Evolutionary conservation across 2,329 filamentous ascomycete genomes (phyloP).

Genomic region (Talaromyces funiculosus): DNA sequence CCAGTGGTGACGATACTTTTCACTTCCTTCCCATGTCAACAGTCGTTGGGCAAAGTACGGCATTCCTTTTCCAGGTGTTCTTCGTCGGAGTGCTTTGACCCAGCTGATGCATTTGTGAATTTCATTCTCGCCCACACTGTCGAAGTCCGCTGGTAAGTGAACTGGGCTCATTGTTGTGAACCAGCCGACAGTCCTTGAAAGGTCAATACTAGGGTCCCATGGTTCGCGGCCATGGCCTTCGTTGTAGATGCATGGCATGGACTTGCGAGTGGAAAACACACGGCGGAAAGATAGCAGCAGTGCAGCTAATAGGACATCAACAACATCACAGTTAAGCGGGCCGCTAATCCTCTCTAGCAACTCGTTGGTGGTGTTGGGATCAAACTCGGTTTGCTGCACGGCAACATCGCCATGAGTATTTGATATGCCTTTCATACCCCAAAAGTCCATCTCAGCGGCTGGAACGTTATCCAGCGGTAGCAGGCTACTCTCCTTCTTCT

Average conservation of each 20-base stretch:
- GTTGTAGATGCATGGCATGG: slow-evolving; percentile 18
- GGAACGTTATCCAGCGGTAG: slow-evolving; percentile 14
- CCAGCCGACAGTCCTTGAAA: slow-evolving; percentile 22
- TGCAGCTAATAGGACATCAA: slow-evolving; percentile 20
- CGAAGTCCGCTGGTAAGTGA: slow-evolving; percentile 5
- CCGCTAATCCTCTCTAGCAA: slow-evolving; percentile 14
- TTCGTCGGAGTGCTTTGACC: slow-evolving; percentile 34
- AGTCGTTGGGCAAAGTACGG: slow-evolving; percentile 36
- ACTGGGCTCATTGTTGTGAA: slow-evolving; percentile 20
- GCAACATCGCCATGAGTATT: slow-evolving; percentile 12
- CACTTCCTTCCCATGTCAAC: slow-evolving; percentile 24
- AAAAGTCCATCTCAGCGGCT: slow-evolving; percentile 53
- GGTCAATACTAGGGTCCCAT: slow-evolving; percentile 16
- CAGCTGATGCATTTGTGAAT: slow-evolving; percentile 14
- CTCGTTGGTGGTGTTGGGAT: slow-evolving; percentile 6
- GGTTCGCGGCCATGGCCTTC: slow-evolving; percentile 23
- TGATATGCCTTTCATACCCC: slow-evolving; percentile 10
- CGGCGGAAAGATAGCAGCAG: slow-evolving; percentile 18
- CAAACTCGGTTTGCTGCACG: slow-evolving; percentile 11
- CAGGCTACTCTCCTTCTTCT: not conserved
- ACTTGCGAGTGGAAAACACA: slow-evolving; percentile 16
- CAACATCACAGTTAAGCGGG: slow-evolving; percentile 16
- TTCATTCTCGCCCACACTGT: not conserved
- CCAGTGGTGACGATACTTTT: slow-evolving; percentile 16
- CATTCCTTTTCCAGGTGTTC: slow-evolving; percentile 31